phyloP scores from a whole-genome alignment of 2,329 filamentous ascomycete genomes.

The Claviceps spartinae region DNA sequence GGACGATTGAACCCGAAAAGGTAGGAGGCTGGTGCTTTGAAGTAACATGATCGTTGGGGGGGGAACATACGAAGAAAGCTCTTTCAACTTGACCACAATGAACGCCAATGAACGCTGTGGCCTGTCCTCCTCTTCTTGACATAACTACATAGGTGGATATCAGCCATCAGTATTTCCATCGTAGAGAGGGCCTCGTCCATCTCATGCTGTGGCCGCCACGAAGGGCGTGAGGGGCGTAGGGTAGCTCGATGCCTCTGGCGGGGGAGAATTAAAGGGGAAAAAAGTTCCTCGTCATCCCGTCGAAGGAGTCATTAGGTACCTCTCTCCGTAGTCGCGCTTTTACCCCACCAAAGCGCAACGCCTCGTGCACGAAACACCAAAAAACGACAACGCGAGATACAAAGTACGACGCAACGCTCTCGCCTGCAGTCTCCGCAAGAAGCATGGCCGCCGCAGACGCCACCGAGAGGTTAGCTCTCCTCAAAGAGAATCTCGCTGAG shows the following conservation, averaged over 20 bases:
- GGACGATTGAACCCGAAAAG: too few relatives aligned
- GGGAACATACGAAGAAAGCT: too few relatives aligned
- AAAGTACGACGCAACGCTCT: not conserved
- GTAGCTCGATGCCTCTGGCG: not conserved
- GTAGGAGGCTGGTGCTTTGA: too few relatives aligned
- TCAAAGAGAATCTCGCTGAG: slow-evolving; percentile 70
- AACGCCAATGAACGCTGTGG: too few relatives aligned
- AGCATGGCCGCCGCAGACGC: slow-evolving; percentile 16
- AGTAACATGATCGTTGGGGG: too few relatives aligned
- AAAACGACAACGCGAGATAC: too few relatives aligned
- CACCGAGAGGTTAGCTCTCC: slow-evolving; percentile 58
- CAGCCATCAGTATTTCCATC: too few relatives aligned
- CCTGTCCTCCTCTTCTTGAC: not conserved
- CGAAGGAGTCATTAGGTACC: not conserved
- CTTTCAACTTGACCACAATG: too few relatives aligned
- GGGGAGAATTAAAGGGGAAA: not conserved
- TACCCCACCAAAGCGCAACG: slow-evolving; percentile 1
- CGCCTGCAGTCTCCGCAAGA: not conserved
- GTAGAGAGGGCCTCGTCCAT: too few relatives aligned
- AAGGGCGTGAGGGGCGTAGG: not conserved
- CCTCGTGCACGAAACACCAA: too few relatives aligned
- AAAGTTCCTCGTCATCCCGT: not conserved
- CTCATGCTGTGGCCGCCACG: too few relatives aligned
- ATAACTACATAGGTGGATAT: not conserved
- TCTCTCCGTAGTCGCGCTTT: too few relatives aligned